These are phyloP conservation scores for Linum tenue DNA, from an alignment of 345 rosid species.

Conservation along the genomic window DNA sequence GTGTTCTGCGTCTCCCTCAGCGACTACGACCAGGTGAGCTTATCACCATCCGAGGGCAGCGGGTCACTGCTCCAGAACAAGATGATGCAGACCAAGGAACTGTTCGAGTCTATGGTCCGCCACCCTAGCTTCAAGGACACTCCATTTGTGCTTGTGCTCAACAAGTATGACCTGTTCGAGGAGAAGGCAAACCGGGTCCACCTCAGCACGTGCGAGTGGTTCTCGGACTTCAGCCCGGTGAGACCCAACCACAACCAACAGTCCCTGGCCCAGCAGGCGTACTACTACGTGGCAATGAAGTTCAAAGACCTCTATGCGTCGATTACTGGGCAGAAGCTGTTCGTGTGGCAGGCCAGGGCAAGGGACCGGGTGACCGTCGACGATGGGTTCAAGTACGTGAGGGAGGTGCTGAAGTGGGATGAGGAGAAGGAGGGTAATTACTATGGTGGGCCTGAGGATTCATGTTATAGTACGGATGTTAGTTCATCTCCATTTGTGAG, in stretches of 20 bases:
- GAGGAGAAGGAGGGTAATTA: constrained; percentile 83
- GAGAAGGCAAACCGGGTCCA: constrained; percentile 69
- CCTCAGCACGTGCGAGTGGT: constrained; percentile 71
- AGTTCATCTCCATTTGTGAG: constrained; percentile 73
- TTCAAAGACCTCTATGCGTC: constrained; percentile 85
- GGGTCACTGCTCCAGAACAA: constrained; percentile 60
- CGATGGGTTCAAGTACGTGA: constrained; percentile 79
- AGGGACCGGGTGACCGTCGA: constrained; percentile 66
- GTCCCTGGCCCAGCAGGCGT: constrained; percentile 82
- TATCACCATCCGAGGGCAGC: constrained; percentile 40
- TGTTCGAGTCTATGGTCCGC: constrained; percentile 62
- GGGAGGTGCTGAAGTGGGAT: constrained; percentile 96
- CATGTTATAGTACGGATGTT: constrained; percentile 82
- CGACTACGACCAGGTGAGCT: constrained; percentile 71
- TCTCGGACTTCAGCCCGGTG: constrained; percentile 71
- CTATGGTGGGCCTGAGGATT: constrained; percentile 70
- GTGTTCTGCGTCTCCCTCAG: constrained; percentile 79
- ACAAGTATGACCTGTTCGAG: constrained; percentile 89
- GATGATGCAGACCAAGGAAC: constrained; percentile 83
- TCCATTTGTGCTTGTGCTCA: constrained; percentile 67
- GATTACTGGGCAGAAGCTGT: constrained; percentile 63
- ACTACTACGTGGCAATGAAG: constrained; percentile 86
- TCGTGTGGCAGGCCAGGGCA: constrained; percentile 84
- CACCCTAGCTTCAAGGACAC: constrained; percentile 89
- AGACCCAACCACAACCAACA: constrained; percentile 54